A percentile compares a stretch with the other conserved stretches of the same genome.
phyloP scores from a whole-genome alignment of 2,329 filamentous ascomycete genomes.

The Endoconidiophora polonica region DNA sequence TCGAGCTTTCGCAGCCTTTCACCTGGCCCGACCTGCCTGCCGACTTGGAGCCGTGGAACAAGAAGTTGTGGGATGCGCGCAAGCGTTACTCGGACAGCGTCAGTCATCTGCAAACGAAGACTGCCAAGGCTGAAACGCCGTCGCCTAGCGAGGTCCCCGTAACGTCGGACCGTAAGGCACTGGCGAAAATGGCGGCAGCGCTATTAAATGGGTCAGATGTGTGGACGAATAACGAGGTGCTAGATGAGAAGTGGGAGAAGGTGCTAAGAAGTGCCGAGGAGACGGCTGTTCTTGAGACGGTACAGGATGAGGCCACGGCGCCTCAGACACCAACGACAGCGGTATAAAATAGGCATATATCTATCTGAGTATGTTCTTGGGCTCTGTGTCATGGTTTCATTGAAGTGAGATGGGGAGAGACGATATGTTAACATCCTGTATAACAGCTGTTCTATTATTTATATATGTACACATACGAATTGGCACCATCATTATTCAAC shows the following conservation, averaged over 20 bases:
- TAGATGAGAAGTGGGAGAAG: slow-evolving; percentile 32
- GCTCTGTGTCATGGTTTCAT: slow-evolving; percentile 8
- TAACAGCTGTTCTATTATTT: slow-evolving; percentile 13
- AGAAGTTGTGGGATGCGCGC: slow-evolving; percentile 38
- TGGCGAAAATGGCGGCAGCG: slow-evolving; percentile 45
- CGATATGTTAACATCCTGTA: slow-evolving; percentile 14
- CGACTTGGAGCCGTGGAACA: slow-evolving; percentile 47
- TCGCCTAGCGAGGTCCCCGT: slow-evolving; percentile 17
- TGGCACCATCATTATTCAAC: neutral
- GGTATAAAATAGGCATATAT: slow-evolving; percentile 8
- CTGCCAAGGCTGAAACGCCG: slow-evolving; percentile 4
- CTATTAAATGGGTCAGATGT: slow-evolving; percentile 41
- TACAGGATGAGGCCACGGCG: slow-evolving; percentile 13
- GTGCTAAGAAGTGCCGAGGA: slow-evolving; percentile 16
- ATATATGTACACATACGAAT: slow-evolving; percentile 6
- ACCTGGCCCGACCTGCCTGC: slow-evolving; percentile 61
- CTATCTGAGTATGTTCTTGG: neutral
- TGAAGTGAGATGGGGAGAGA: neutral
- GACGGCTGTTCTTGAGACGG: slow-evolving; percentile 15
- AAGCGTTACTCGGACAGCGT: slow-evolving; percentile 27
- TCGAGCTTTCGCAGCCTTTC: slow-evolving; percentile 76
- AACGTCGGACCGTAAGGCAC: slow-evolving; percentile 26
- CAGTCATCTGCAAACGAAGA: slow-evolving; percentile 18
- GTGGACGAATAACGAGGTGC: slow-evolving; percentile 36
- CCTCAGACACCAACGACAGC: neutral